These are phyloP conservation scores for Trichoderma sp. DNA, from an alignment of 2,329 filamentous ascomycete species.

Conservation along the genomic window DNA sequence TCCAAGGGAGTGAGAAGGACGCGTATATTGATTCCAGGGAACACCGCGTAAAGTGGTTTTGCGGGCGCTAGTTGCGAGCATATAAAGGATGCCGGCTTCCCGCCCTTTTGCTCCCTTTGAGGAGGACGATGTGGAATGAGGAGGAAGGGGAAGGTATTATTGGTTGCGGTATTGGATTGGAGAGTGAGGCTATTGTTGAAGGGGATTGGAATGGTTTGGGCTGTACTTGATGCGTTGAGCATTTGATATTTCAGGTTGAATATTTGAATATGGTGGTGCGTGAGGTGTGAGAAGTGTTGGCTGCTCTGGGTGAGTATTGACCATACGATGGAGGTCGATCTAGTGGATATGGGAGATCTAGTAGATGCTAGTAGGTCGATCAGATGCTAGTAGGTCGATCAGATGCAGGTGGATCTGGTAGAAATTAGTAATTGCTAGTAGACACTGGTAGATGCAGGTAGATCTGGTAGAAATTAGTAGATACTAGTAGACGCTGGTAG, in stretches of 20 bases:
- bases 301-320: not conserved
- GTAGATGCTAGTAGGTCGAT: not conserved
- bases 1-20: not conserved
- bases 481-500: not conserved
- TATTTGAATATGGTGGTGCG: not conserved
- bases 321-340: not conserved
- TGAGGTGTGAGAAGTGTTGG: not conserved
- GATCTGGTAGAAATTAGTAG: not conserved
- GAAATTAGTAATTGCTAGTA: not conserved
- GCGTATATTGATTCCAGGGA: conserved; percentile 11
- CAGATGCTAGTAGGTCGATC: not conserved
- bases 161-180: conserved; percentile 5
- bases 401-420: not conserved
- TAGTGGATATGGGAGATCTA: not conserved
- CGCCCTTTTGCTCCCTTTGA: not conserved
- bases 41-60: conserved; percentile 12
- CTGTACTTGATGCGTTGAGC: not conserved
- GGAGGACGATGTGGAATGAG: not conserved
- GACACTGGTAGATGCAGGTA: not conserved
- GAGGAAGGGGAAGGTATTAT: conserved; percentile 7
- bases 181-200: not conserved
- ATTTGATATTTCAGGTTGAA: not conserved
- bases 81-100: not conserved
- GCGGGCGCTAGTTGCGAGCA: not conserved
- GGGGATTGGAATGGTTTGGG: not conserved